These are phyloP conservation scores for Phialophora chinensis DNA, from an alignment of 2,329 filamentous ascomycete genomes.

Conservation along the genomic window DNA sequence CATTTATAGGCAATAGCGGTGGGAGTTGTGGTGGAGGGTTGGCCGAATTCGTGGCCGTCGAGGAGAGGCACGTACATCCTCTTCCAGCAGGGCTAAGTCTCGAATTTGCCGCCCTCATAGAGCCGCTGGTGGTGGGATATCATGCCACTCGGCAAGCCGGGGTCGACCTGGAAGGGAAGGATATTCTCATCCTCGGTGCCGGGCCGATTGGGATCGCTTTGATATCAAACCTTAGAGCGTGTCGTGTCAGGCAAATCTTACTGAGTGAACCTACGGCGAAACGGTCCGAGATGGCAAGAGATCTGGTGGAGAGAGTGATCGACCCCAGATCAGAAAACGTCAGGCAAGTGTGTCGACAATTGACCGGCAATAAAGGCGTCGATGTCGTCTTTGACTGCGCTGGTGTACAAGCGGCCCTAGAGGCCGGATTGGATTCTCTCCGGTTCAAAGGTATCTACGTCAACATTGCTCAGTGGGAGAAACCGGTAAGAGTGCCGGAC, in stretches of 20 bases:
- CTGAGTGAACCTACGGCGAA: slow-evolving; percentile 56
- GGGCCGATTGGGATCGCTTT: slow-evolving; percentile 61
- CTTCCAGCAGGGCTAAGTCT: slow-evolving; percentile 54
- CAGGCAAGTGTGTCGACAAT: slow-evolving; percentile 43
- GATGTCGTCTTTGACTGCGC: slow-evolving; percentile 60
- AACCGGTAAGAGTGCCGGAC: slow-evolving; percentile 46
- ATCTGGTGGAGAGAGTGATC: slow-evolving; percentile 49
- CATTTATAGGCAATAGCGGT: slow-evolving; percentile 52
- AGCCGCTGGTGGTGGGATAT: slow-evolving; percentile 61
- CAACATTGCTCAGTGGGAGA: slow-evolving; percentile 63
- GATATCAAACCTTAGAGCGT: slow-evolving; percentile 53
- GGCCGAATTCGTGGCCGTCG: slow-evolving; percentile 59
- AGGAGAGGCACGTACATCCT: slow-evolving; percentile 48
- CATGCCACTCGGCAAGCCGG: slow-evolving; percentile 57
- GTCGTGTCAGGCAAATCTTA: slow-evolving; percentile 51
- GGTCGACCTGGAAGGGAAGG: slow-evolving; percentile 50
- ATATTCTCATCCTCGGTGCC: slow-evolving; percentile 57
- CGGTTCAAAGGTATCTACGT: slow-evolving; percentile 57
- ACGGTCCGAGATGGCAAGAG: slow-evolving; percentile 50
- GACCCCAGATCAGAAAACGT: slow-evolving; percentile 58
- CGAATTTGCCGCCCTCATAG: slow-evolving; percentile 59
- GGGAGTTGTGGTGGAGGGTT: slow-evolving; percentile 52
- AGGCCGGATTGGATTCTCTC: slow-evolving; percentile 55
- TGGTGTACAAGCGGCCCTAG: slow-evolving; percentile 58
- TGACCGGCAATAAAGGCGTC: slow-evolving; percentile 51